Percentiles rank a stretch among this genome's conserved stretches.
Conservation (phyloP, 2,329 filamentous ascomycete species). For the Sporothrix phasma region DNA sequence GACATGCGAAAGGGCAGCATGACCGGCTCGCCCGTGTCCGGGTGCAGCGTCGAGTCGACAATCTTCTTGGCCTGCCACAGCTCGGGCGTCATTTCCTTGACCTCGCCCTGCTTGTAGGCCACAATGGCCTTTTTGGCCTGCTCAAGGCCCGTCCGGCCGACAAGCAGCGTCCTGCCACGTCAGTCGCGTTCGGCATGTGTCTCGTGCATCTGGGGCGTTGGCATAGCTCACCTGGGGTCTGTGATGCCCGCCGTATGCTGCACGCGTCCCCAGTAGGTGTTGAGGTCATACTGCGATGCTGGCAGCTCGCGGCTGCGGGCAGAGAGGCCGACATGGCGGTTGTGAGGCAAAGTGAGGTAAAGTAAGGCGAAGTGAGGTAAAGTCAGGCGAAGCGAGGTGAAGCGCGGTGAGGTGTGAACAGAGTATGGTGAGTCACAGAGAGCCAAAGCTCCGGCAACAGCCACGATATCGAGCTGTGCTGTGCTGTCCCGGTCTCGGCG, state of each 20-base stretch:
- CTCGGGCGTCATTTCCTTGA: constrained; percentile 73
- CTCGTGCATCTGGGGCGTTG: neutral
- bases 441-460: too few relatives aligned
- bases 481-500: too few relatives aligned
- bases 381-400: too few relatives aligned
- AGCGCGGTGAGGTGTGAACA: neutral
- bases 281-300: constrained; percentile 82
- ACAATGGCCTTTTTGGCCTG: constrained; percentile 73
- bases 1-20: constrained; percentile 97
- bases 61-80: constrained; percentile 96
- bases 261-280: constrained; percentile 91
- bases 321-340: constrained; percentile 53
- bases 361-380: too few relatives aligned
- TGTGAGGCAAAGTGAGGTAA: neutral
- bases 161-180: constrained; percentile 65
- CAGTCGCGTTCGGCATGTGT: neutral
- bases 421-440: neutral
- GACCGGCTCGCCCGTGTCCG: constrained; percentile 87
- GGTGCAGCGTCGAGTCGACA: constrained; percentile 91
- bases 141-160: constrained; percentile 67
- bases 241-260: constrained; percentile 80
- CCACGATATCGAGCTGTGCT: too few relatives aligned
- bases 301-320: constrained; percentile 68
- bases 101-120: constrained; percentile 76
- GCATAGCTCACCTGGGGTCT: constrained; percentile 77